These are phyloP conservation scores for Cutaneotrichosporon sp. DNA, from an alignment of 1,284 basidiomycete species.

Conservation along the genomic window DNA sequence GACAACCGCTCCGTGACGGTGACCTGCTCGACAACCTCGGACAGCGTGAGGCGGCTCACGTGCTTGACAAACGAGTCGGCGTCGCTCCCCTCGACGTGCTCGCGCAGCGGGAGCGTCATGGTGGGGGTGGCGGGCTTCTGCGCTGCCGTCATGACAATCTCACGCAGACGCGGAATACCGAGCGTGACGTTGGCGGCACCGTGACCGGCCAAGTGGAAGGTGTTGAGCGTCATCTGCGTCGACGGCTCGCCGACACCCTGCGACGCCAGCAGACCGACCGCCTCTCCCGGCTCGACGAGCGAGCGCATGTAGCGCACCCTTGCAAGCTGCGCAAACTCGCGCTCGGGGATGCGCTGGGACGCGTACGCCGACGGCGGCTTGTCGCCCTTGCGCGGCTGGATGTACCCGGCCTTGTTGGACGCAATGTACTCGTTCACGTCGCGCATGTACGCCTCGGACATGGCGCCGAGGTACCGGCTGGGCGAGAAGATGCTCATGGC, in stretches of 20 bases:
- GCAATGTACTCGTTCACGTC: slow-evolving; percentile 80
- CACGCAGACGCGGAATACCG: slow-evolving; percentile 96
- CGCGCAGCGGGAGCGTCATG: slow-evolving; percentile 83
- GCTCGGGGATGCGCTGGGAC: slow-evolving; percentile 51
- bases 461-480: slow-evolving; percentile 78
- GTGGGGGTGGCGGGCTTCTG: slow-evolving; percentile 96
- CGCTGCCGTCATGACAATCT: slow-evolving; percentile 99
- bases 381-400: slow-evolving; percentile 61
- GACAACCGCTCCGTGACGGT: slow-evolving; percentile 77
- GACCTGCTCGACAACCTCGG: slow-evolving; percentile 85
- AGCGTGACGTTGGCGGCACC: slow-evolving; percentile 99
- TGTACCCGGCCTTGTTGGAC: slow-evolving; percentile 72
- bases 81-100: slow-evolving; percentile 60
- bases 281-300: slow-evolving; percentile 95
- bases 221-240: slow-evolving; percentile 99
- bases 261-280: slow-evolving; percentile 94
- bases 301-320: slow-evolving; percentile 89
- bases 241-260: slow-evolving; percentile 99
- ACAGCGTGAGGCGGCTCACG: slow-evolving; percentile 80
- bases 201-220: slow-evolving; percentile 99
- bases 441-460: slow-evolving; percentile 88
- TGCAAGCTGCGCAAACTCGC: slow-evolving; percentile 76
- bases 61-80: slow-evolving; percentile 85
- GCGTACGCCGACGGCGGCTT: slow-evolving; percentile 51
- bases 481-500: slow-evolving; percentile 77